Base-by-base conservation (phyloP, 2,329 filamentous ascomycete genomes). In the Penicillium expansum region DNA sequence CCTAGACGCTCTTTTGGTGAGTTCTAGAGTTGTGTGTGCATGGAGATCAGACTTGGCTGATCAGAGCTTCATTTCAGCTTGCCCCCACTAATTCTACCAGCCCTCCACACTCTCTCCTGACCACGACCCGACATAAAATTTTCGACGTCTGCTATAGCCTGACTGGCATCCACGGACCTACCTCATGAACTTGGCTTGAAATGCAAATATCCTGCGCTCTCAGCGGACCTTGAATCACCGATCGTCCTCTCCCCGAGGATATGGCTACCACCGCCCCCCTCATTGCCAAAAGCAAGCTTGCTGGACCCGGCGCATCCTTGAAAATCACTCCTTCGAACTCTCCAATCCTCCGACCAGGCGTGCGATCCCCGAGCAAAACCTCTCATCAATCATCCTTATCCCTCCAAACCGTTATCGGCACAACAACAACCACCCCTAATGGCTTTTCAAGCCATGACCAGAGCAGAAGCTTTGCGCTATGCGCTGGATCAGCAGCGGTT, bases 401-500 rank as follows among this genome's bases (percentile, higher is more conserved):
- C 38, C 80, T 97, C 60, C 88, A 87, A 72, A 86, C 91, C 61
- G 91, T 97, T 56, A 89, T 97, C 68, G 94, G 94, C 45, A 96
- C 92, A 24, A 97, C 93, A 8, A 93, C 91, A 62, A 85, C 81
- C 64, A 90, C 89, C 5, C 88, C 91, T 39, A 92, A 89, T 70
- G 91, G 90, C 61, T 96, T 99, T 74, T 92, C 95, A 71, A 87
- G 85, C 62, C 86, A 93, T 58, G 80, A 88, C 39, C 84, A 87
- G 13, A 87, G 83, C 52, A 79, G 78, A 55, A 81, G 81, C 49
- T 96, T 97, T 74, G 92, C 92, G 54, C 94, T 96, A 72, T 92
- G 92, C 61, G 93, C 94, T 9, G 94, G 94, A 54, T 94, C 92
- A 10, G 91, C 93, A 42, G 93, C 91, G n/a, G 91, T 99, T 0